Evolutionary conservation across 2,329 filamentous ascomycete genomes (phyloP), one percentile per base, ranked within the genome.

Genomic region (Aureobasidium sp.): DNA sequence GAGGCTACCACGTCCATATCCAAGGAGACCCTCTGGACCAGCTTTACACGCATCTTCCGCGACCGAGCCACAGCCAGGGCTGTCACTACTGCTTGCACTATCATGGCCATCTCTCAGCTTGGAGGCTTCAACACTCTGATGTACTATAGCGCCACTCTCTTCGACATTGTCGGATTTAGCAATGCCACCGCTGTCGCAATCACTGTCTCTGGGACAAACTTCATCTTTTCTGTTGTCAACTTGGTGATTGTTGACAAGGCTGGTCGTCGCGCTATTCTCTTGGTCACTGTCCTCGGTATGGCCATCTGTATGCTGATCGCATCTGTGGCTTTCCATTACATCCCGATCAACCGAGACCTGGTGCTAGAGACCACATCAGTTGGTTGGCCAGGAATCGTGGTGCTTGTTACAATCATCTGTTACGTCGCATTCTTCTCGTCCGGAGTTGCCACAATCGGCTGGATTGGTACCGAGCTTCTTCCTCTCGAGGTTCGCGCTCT

Each of bases 181-280:
- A 74, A 78, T 48, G 71, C 76, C 0, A 69, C 72, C 0, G 73
- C 72, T 1, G 75, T 79, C 19, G 70, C 68, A 0, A 70, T 68
- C 12, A 65, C 74, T 52, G 68, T 75, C 32, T 71, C 70, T 4
- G 71, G 64, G 2, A 73, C 72, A 6, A 76, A 75, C 53, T 78
- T 76, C 57, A 60, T 79, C 49, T 76, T 78, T 62, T 76, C 74
- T 0, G 66, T 68, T 58, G 66, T 77, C 42, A 76, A 77, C 51
- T 65, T 77, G 22, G 61, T 74, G 57, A 59, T 74, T 22, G 70
- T 76, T 8, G 75, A 78, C 56, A 66, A 63, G 2, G 62, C 71
- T 24, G 75, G 76, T 0, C 70, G 76, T 8, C 68, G 75, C 16
- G 64, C 66, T 5, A 66, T 78, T 1, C 64, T 77, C 0, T 63